Conservation (phyloP, 2,329 filamentous ascomycete species). For the Colletotrichum siamense region DNA sequence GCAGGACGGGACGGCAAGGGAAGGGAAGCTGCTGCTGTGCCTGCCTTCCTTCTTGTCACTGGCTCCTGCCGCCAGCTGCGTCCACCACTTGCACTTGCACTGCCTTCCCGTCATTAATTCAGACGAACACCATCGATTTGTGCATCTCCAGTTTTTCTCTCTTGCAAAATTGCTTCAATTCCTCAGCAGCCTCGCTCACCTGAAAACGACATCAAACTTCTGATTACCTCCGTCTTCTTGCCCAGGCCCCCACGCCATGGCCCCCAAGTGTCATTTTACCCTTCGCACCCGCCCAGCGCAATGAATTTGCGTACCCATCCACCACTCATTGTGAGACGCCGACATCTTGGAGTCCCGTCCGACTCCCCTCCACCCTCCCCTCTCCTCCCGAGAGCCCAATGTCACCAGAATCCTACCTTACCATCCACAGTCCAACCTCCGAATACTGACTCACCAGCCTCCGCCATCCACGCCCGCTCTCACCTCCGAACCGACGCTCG, state of each 20-base stretch:
- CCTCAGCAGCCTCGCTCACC: background rate
- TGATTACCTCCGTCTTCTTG: background rate
- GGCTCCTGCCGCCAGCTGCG: background rate
- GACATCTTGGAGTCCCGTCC: background rate
- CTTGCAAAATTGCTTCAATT: background rate
- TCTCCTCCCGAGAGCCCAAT: background rate
- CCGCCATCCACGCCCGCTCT: background rate
- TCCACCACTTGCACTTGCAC: background rate
- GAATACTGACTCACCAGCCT: background rate
- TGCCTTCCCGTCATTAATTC: background rate
- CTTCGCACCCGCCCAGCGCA: background rate
- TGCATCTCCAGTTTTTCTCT: conserved; percentile 4
- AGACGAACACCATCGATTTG: background rate
- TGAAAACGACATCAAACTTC: conserved; percentile 5
- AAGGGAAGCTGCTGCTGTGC: background rate
- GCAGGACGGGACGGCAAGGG: background rate
- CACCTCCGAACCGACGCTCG: background rate
- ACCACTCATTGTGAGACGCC: conserved; percentile 6
- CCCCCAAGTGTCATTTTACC: background rate
- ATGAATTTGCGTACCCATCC: background rate
- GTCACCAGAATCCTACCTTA: background rate
- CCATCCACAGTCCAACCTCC: background rate
- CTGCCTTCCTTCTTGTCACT: background rate
- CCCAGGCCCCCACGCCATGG: conserved; percentile 10
- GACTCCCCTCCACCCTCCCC: background rate